Base-by-base conservation (phyloP, 768 basidiomycete species). In the Vishniacozyma victoriae region DNA sequence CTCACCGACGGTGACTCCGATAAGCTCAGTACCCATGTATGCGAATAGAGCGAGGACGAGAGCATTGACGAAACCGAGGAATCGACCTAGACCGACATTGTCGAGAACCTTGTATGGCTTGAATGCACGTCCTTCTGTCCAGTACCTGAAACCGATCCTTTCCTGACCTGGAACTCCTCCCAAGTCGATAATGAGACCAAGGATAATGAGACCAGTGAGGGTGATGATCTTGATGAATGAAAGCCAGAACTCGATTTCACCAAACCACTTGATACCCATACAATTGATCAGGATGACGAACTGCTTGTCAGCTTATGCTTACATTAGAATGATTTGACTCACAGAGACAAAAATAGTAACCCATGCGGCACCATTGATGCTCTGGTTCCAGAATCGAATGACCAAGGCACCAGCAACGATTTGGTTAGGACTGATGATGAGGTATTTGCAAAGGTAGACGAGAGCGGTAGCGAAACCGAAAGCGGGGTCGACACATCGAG, bases 101-200 rank as follows among this genome's bases (percentile, higher is more conserved):
- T 60, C 60, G 12, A 52, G 35, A 12, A 43, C 46, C 46, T 54
- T 53, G 42, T 58, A 59, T 1, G 55, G 44, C n/a, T 48, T 50
- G 55, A 65, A 65, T 1, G 63, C 56, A 4, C 45, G 41, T 19
- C 60, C 60, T 44, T 69, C 42, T 59, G 65, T 67, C 74, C 66
- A 57, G 55, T 69, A 69, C 5, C 59, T 43, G 67, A 77, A 76
- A 2, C 79, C 80, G 44, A 78, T 71, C 23, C 80, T 75, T 52
- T 81, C 78, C 33, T 77, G 76, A 13, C 72, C 73, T 5, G 81
- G 79, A 0, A 77, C 80, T 29, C 81, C 82, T 23, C 81, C 81
- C 4, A 80, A 73, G 50, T 81, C 77, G 50, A 80, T 75, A 35
- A 64, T 59, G 25, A 62, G 48, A 12, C 59, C 62, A 25, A 64